Percentiles rank a stretch among this genome's conserved stretches.
phyloP scores from a whole-genome alignment of 2,329 filamentous ascomycete species.

The Xylariaceae sp. region DNA sequence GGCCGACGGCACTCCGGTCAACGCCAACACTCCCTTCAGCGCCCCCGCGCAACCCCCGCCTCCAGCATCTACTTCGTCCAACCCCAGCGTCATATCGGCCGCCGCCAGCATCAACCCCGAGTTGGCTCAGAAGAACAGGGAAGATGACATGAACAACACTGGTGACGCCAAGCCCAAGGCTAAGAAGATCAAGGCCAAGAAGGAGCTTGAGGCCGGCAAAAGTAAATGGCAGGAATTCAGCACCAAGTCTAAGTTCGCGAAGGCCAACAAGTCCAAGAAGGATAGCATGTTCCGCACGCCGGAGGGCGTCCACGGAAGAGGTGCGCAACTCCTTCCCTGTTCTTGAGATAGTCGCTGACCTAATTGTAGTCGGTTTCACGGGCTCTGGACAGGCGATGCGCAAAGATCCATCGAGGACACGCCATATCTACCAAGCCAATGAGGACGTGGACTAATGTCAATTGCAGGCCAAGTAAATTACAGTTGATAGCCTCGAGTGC shows the following conservation, averaged over 20 bases:
- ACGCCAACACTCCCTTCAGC: slow-evolving; percentile 35
- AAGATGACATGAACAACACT: slow-evolving; percentile 60
- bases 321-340: slow-evolving; percentile 44
- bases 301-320: slow-evolving; percentile 80
- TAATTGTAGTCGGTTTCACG: slow-evolving; percentile 78
- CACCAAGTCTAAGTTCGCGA: slow-evolving; percentile 69
- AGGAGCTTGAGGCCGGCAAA: slow-evolving; percentile 87
- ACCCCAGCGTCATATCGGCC: slow-evolving; percentile 52
- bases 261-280: slow-evolving; percentile 64
- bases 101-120: slow-evolving; percentile 58
- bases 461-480: slow-evolving; percentile 23
- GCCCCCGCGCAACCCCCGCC: slow-evolving; percentile 33
- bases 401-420: slow-evolving; percentile 78
- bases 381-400: slow-evolving; percentile 95
- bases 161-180: slow-evolving; percentile 74
- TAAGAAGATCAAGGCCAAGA: slow-evolving; percentile 88
- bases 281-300: slow-evolving; percentile 97
- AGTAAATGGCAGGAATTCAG: slow-evolving; percentile 94
- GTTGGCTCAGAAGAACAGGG: slow-evolving; percentile 46
- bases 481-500: slow-evolving; percentile 9
- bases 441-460: slow-evolving; percentile 66
- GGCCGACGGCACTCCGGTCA: slow-evolving; percentile 69
- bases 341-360: slow-evolving; percentile 28
- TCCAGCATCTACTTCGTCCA: slow-evolving; percentile 34
- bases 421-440: slow-evolving; percentile 79